These are phyloP conservation scores for Stachybotrys chartarum DNA, from an alignment of 2,329 filamentous ascomycete genomes.

Conservation along the genomic window DNA sequence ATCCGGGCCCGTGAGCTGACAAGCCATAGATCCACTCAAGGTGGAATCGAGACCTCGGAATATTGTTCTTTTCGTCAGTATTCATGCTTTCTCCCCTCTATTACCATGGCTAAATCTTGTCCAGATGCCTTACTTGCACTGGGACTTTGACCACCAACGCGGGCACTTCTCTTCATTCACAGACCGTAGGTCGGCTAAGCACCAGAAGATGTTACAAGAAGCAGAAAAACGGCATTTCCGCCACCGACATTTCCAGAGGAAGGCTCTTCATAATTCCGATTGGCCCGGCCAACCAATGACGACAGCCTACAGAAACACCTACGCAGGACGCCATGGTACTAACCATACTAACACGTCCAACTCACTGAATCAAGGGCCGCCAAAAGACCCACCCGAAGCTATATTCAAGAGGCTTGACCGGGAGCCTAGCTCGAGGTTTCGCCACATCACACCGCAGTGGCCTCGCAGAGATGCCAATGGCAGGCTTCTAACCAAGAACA, in stretches of 20 bases:
- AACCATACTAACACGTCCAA: not conserved
- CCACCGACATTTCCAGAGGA: not conserved
- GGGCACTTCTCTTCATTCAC: not conserved
- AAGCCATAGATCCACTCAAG: not conserved
- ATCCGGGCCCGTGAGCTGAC: not conserved
- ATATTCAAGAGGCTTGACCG: not conserved
- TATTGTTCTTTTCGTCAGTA: slow-evolving; percentile 1
- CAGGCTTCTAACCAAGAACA: not conserved
- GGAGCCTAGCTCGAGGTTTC: not conserved
- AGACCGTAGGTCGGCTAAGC: not conserved
- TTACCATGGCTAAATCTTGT: not conserved
- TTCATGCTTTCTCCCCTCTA: not conserved
- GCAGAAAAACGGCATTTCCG: not conserved
- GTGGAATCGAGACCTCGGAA: not conserved
- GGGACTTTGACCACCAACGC: slow-evolving; percentile 2
- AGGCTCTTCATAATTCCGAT: not conserved
- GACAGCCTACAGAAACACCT: not conserved
- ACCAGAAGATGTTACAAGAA: not conserved
- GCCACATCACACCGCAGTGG: not conserved
- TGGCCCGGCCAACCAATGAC: not conserved
- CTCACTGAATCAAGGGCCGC: not conserved
- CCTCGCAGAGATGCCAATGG: not conserved
- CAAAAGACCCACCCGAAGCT: not conserved
- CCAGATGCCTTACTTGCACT: slow-evolving; percentile 3
- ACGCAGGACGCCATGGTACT: not conserved